Conservation (phyloP, 441 rosid genomes). For the Melastoma candidum region DNA sequence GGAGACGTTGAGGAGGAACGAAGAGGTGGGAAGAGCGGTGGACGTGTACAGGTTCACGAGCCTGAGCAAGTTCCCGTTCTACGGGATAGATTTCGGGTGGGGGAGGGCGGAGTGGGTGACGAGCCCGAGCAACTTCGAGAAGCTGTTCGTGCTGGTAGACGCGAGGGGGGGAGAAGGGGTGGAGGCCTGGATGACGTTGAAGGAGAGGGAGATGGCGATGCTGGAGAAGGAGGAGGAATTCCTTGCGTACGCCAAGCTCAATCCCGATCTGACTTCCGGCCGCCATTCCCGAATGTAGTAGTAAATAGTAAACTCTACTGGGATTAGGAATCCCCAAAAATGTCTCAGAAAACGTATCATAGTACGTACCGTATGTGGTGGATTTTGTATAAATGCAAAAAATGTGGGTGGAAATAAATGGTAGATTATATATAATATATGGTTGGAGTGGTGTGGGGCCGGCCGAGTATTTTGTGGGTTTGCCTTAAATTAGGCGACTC, state of each 20-base stretch:
- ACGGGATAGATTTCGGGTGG: slow-evolving; percentile 7
- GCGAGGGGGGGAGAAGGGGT: slow-evolving; percentile 4
- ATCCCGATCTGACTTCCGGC: neutral
- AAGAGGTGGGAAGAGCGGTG: too few species aligned
- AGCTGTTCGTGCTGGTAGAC: neutral
- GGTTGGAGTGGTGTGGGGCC: too few species aligned
- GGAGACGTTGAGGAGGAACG: too few species aligned
- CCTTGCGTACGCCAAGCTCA: neutral
- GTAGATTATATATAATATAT: too few species aligned
- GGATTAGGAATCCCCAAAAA: too few species aligned
- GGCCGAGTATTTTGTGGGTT: too few species aligned
- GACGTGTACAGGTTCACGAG: neutral
- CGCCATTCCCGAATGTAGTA: neutral
- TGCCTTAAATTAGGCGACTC: too few species aligned
- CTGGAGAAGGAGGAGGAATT: neutral
- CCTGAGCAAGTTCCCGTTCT: neutral
- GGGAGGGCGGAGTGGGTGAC: slow-evolving; percentile 3
- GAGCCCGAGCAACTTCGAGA: slow-evolving; percentile 1
- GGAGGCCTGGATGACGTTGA: slow-evolving; percentile 8
- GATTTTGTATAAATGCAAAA: too few species aligned
- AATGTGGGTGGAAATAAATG: too few species aligned
- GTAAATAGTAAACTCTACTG: too few species aligned
- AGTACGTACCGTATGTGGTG: too few species aligned
- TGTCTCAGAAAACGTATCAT: too few species aligned
- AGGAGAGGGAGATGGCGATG: slow-evolving; percentile 1